These are phyloP conservation scores for Strigomonas culicis DNA, from an alignment of 208 protist species.

Conservation along the genomic window DNA sequence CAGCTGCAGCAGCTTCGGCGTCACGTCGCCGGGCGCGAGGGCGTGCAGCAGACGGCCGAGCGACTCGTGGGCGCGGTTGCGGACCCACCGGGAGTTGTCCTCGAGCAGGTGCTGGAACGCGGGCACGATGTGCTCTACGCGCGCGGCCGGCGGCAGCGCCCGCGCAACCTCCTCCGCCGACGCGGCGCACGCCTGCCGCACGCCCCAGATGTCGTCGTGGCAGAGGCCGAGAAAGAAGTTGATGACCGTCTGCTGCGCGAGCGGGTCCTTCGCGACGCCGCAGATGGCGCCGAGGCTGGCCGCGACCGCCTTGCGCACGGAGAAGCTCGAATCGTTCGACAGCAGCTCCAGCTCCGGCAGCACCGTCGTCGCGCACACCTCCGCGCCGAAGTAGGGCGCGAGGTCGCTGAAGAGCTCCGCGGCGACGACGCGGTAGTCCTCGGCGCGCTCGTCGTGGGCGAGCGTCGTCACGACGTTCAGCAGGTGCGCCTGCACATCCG, in stretches of 20 bases:
- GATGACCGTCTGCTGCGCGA: constrained; percentile 60
- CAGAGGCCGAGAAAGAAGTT: constrained; percentile 88
- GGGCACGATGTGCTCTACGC: constrained; percentile 58
- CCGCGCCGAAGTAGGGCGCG: constrained; percentile 65
- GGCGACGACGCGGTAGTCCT: constrained; percentile 93
- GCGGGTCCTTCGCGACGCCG: constrained; percentile 40
- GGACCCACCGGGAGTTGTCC: constrained; percentile 93
- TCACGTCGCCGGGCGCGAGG: constrained; percentile 82
- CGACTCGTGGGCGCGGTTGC: constrained; percentile 84
- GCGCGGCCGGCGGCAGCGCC: constrained; percentile 52
- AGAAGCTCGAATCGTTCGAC: constrained; percentile 87
- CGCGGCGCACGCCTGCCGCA: constrained; percentile 94
- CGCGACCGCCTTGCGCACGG: constrained; percentile 85
- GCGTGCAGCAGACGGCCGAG: constrained; percentile 91
- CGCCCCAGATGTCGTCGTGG: constrained; percentile 95
- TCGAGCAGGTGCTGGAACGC: constrained; percentile 69
- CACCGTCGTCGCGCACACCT: constrained; percentile 65
- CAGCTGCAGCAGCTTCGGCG: constrained; percentile 71
- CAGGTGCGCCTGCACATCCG: constrained; percentile 86
- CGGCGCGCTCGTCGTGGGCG: constrained; percentile 92
- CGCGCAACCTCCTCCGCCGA: constrained; percentile 68
- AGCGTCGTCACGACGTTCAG: constrained; percentile 88
- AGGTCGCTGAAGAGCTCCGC: constrained; percentile 89
- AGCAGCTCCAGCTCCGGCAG: constrained; percentile 82
- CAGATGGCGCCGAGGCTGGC: constrained; percentile 78